Percentiles rank a stretch among this genome's conserved stretches.
These are phyloP conservation scores for Pichia cabralensis DNA, from an alignment of 805 yeast genomes.

Conservation along the genomic window DNA sequence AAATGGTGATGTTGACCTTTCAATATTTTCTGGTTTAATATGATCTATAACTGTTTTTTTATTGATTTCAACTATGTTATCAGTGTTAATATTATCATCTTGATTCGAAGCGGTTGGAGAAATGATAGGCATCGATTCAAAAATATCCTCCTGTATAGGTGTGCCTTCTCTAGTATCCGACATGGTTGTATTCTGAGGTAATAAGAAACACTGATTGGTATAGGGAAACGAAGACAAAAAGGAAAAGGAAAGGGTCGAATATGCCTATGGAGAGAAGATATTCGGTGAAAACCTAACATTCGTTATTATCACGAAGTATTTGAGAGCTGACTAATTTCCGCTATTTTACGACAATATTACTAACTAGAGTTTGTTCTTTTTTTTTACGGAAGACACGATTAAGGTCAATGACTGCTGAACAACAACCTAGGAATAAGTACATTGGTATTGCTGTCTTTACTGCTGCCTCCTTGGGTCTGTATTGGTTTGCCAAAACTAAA, in stretches of 20 bases:
- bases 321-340: constrained; percentile 5
- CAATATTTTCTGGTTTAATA: not conserved
- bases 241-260: no score
- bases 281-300: no score
- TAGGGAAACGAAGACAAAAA: no score
- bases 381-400: no score
- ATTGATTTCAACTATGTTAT: not conserved
- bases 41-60: not conserved
- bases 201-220: no score
- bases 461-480: constrained; percentile 3
- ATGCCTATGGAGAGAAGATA: no score
- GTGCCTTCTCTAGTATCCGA: no score
- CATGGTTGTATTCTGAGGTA: no score
- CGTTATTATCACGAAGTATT: no score
- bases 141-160: constrained; percentile 3
- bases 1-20: constrained; percentile 2
- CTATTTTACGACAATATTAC: no score
- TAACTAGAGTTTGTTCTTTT: no score
- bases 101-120: constrained; percentile 26
- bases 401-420: not conserved
- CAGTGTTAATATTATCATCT: constrained; percentile 1
- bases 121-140: constrained; percentile 22
- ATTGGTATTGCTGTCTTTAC: constrained; percentile 6
- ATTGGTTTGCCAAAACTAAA: constrained; percentile 1
- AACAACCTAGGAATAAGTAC: constrained; percentile 1